Percentiles rank a stretch among this genome's conserved stretches.
These are phyloP conservation scores for Daedaleopsis sinensis DNA, from an alignment of 768 basidiomycete genomes.

Conservation along the genomic window DNA sequence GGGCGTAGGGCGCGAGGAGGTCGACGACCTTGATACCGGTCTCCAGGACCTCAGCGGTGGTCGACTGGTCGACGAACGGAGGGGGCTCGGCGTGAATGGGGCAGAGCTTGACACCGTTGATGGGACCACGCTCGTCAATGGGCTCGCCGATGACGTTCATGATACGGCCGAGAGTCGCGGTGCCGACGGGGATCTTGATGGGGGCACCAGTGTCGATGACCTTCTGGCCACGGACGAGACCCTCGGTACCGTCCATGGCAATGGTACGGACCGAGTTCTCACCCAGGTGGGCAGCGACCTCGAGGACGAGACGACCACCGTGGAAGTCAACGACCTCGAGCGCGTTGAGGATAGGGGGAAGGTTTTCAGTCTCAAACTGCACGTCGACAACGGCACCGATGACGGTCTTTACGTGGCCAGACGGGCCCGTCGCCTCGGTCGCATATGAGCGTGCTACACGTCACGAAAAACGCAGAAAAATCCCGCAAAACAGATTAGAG, in stretches of 20 bases:
- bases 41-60: conserved; percentile 97
- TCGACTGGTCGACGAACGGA: conserved; percentile 97
- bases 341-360: conserved; percentile 98
- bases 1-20: conserved; percentile 98
- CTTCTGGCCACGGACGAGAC: conserved; percentile 98
- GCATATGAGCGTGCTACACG: conserved; percentile 82
- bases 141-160: conserved; percentile 99
- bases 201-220: conserved; percentile 97
- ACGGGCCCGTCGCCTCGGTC: conserved; percentile 75
- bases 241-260: conserved; percentile 99
- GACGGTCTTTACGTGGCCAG: conserved; percentile 94
- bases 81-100: conserved; percentile 99
- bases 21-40: conserved; percentile 99
- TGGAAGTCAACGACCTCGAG: conserved; percentile 95
- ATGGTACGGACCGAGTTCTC: conserved; percentile 99
- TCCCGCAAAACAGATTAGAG: conserved; percentile 20
- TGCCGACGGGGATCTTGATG: conserved; percentile 96
- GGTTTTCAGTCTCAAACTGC: conserved; percentile 92
- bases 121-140: conserved; percentile 99
- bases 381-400: conserved; percentile 99
- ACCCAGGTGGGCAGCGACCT: conserved; percentile 97
- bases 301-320: conserved; percentile 97
- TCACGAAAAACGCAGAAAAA: conserved; percentile 23
- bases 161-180: conserved; percentile 94
- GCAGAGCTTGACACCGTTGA: conserved; percentile 88